Evolutionary conservation across 805 yeast genomes (phyloP).

Genomic region (Metschnikowia chrysomelidarum): DNA sequence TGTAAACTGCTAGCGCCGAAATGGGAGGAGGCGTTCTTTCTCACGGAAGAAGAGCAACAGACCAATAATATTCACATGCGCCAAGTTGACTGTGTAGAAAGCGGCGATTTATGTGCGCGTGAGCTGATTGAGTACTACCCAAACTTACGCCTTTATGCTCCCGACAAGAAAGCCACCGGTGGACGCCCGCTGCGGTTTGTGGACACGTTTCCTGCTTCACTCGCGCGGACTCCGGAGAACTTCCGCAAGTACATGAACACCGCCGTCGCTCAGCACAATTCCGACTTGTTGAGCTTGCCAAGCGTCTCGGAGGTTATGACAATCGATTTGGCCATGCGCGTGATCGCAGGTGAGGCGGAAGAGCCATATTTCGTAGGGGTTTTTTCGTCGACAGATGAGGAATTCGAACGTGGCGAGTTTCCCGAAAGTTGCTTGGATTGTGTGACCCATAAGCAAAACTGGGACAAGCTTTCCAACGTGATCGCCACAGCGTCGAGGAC

Average conservation of each 20-base stretch:
- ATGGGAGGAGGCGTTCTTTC: conserved; percentile 69
- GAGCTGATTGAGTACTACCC: conserved; percentile 72
- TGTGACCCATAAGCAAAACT: conserved; percentile 48
- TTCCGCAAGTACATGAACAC: conserved; percentile 54
- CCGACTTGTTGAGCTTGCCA: conserved; percentile 36
- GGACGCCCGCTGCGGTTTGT: conserved; percentile 29
- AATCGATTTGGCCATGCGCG: conserved; percentile 42
- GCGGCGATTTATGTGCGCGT: conserved; percentile 79
- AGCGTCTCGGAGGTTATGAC: conserved; percentile 41
- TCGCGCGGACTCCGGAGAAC: conserved; percentile 47
- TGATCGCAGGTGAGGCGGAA: conserved; percentile 48
- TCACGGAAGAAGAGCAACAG: conserved; percentile 45
- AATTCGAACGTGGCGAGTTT: conserved; percentile 40
- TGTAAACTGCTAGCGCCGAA: conserved; percentile 77
- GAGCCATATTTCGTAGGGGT: conserved; percentile 60
- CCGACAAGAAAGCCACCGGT: conserved; percentile 37
- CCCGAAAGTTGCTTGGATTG: conserved; percentile 46
- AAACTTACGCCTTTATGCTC: conserved; percentile 63
- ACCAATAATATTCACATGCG: conserved; percentile 51
- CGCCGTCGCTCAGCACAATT: conserved; percentile 47
- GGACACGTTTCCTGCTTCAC: conserved; percentile 46
- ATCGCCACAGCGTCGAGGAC: conserved; percentile 38
- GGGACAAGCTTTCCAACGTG: conserved; percentile 58
- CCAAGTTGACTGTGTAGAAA: conserved; percentile 82
- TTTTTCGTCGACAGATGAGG: conserved; percentile 56